Conservation (phyloP, 352 stramenopile species). For the Pythium aquatile region DNA sequence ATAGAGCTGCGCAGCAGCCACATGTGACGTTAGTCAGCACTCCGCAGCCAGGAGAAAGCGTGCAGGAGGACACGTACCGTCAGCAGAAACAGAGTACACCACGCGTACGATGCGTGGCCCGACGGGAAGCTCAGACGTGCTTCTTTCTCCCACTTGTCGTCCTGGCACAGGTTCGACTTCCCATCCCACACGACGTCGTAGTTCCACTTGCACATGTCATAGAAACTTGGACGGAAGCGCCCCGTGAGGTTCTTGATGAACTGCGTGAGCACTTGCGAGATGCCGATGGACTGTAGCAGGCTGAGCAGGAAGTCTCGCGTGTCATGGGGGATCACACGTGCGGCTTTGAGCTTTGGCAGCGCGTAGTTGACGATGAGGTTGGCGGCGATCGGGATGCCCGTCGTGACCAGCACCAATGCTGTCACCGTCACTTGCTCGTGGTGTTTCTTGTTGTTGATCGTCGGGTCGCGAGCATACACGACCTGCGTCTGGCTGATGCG, state of each 20-base stretch:
- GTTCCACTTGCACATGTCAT: constrained; percentile 76
- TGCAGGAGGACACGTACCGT: constrained; percentile 32
- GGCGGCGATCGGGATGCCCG: constrained; percentile 36
- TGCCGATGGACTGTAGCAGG: constrained; percentile 44
- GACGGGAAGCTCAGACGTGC: constrained; percentile 72
- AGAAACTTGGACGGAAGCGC: constrained; percentile 71
- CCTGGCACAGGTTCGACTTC: constrained; percentile 53
- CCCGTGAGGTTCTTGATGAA: constrained; percentile 70
- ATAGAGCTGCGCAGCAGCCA: constrained; percentile 34
- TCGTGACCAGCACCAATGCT: constrained; percentile 41
- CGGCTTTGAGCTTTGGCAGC: constrained; percentile 41
- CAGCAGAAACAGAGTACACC: constrained; percentile 68
- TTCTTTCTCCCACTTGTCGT: constrained; percentile 48
- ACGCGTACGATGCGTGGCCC: constrained; percentile 72
- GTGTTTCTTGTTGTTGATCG: constrained; percentile 55
- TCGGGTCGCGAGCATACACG: constrained; percentile 54
- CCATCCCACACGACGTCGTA: constrained; percentile 69
- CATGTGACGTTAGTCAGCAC: no score
- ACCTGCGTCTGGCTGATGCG: constrained; percentile 40
- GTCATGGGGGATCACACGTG: constrained; percentile 60
- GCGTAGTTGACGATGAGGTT: constrained; percentile 62
- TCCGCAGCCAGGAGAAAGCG: no score
- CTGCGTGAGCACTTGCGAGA: constrained; percentile 62
- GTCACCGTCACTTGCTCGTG: constrained; percentile 59
- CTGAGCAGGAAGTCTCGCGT: constrained; percentile 76